These are phyloP conservation scores for Phytophthora syringae DNA, from an alignment of 352 stramenopile species.

Conservation along the genomic window DNA sequence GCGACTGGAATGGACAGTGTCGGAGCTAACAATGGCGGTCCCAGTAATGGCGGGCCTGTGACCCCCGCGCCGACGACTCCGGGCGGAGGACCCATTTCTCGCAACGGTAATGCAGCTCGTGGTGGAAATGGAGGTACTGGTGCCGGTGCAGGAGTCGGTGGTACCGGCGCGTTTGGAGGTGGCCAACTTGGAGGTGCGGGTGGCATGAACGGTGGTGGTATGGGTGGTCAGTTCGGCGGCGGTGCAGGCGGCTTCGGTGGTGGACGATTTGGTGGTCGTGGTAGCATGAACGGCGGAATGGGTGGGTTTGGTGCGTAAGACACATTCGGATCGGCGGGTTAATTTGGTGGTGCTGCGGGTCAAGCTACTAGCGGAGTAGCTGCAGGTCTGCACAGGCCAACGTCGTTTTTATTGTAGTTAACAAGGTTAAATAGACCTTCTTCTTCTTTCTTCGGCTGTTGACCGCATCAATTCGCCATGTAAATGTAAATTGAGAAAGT, in stretches of 20 bases:
- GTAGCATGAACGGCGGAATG: no score
- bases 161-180: conserved; percentile 1
- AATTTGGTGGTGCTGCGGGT: no score
- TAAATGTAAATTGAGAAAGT: no score
- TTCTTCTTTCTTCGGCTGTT: no score
- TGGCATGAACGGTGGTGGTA: conserved; percentile 11
- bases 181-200: conserved; percentile 3
- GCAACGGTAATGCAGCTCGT: conserved; percentile 3
- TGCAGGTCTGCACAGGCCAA: no score
- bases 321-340: no score
- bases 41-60: conserved; percentile 12
- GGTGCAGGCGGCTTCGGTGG: conserved; percentile 1
- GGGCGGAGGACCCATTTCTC: conserved; percentile 2
- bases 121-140: neutral
- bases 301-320: no score
- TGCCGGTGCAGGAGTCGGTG: neutral
- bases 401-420: no score
- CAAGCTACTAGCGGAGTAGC: no score
- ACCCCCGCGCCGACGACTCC: conserved; percentile 31
- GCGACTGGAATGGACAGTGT: neutral
- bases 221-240: no score
- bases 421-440: no score
- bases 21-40: conserved; percentile 1
- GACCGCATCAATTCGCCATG: no score
- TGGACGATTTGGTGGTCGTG: conserved; percentile 9